phyloP scores from a whole-genome alignment of 176 grass and related monocot genomes.

The Canna indica region DNA sequence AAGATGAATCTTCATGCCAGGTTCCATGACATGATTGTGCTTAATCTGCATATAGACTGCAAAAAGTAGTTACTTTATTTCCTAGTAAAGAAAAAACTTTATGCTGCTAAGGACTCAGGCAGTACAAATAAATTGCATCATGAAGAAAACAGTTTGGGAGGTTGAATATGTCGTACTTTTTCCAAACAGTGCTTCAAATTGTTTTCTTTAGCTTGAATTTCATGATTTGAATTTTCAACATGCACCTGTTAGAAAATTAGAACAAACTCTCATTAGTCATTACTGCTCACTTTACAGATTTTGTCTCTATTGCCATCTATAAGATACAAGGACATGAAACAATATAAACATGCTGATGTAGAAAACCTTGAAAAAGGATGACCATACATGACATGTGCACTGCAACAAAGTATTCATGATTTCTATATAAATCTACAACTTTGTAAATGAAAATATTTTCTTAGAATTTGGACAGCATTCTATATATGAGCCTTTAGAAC shows the following conservation, averaged over 20 bases:
- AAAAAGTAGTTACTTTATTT: conserved; percentile 34
- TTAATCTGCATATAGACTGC: conserved; percentile 59
- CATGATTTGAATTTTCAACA: conserved; percentile 29
- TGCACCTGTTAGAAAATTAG: conserved; percentile 40
- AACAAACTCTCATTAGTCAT: neutral
- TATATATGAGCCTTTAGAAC: too few species aligned
- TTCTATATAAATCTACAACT: neutral
- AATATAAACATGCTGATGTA: neutral
- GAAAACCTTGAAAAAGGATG: neutral
- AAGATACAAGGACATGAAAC: neutral
- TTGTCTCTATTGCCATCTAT: neutral
- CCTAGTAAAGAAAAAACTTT: neutral
- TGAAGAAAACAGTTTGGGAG: neutral
- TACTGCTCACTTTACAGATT: neutral
- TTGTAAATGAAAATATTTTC: neutral
- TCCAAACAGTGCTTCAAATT: conserved; percentile 31
- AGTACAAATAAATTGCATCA: neutral
- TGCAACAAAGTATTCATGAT: neutral
- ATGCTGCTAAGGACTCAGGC: neutral
- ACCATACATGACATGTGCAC: neutral
- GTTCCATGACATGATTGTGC: conserved; percentile 53
- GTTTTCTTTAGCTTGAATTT: conserved; percentile 26
- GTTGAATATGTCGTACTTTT: conserved; percentile 23
- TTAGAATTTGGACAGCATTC: neutral
- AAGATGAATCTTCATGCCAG: conserved; percentile 57